These are phyloP conservation scores for Paxillus involutus DNA, from an alignment of 768 basidiomycete species.

Conservation along the genomic window DNA sequence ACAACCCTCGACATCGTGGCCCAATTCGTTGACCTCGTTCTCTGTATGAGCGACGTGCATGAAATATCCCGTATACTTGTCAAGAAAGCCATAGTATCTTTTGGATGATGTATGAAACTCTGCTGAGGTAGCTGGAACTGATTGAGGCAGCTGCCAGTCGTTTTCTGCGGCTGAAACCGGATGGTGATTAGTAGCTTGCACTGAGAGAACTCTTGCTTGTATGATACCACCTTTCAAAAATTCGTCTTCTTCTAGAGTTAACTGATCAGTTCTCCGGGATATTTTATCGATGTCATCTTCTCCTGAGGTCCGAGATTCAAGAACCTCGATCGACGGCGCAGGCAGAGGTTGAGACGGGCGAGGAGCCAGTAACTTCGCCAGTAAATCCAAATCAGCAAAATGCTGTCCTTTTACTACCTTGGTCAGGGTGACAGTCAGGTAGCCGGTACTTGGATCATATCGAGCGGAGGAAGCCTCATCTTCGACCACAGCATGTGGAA, in stretches of 20 bases:
- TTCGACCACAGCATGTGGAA: conserved; percentile 62
- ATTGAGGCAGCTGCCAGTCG: conserved; percentile 78
- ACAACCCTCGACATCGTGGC: conserved; percentile 61
- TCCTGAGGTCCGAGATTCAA: conserved; percentile 30
- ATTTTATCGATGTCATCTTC: conserved; percentile 40
- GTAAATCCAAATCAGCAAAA: conserved; percentile 76
- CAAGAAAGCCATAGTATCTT: conserved; percentile 73
- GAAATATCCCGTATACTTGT: conserved; percentile 76
- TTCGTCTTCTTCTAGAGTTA: conserved; percentile 55
- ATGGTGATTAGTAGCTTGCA: conserved; percentile 7
- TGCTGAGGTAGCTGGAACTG: conserved; percentile 43
- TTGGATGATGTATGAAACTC: conserved; percentile 39
- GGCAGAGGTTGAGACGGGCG: conserved; percentile 38
- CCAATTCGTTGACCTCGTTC: conserved; percentile 83
- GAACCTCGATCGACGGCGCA: conserved; percentile 57
- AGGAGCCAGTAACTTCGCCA: conserved; percentile 77
- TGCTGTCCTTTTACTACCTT: conserved; percentile 66
- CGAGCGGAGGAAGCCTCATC: conserved; percentile 65
- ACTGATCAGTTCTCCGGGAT: conserved; percentile 38
- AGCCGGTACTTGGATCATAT: conserved; percentile 80
- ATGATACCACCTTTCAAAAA: conserved; percentile 51
- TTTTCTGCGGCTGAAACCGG: conserved; percentile 62
- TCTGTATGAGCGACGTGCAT: conserved; percentile 68
- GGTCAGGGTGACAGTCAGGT: conserved; percentile 68
- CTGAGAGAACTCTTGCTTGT: neutral